These are phyloP conservation scores for Exophiala sideris DNA, from an alignment of 2,329 filamentous ascomycete genomes.

Conservation along the genomic window DNA sequence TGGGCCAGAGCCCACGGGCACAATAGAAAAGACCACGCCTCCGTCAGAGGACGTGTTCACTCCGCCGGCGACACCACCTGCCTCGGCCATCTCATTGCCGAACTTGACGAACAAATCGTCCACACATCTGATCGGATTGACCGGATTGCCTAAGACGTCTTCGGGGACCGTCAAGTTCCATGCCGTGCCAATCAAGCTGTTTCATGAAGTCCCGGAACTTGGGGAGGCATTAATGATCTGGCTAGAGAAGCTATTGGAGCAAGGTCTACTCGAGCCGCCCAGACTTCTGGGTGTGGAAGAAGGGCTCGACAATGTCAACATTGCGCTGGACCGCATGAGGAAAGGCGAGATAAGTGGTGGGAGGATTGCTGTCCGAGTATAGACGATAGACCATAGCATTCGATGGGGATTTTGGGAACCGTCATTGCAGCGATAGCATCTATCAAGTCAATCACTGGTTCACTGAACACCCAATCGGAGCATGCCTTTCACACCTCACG, in stretches of 20 bases:
- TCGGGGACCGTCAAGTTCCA: conserved; percentile 47
- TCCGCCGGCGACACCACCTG: background rate
- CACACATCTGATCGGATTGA: conserved; percentile 64
- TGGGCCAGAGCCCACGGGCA: background rate
- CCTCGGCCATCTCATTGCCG: background rate
- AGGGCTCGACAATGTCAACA: conserved; percentile 65
- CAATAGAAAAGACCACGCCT: background rate
- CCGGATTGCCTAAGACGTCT: conserved; percentile 60
- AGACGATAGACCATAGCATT: background rate
- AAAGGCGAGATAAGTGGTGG: conserved; percentile 65
- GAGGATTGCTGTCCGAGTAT: conserved; percentile 57
- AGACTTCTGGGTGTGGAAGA: conserved; percentile 59
- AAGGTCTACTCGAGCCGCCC: conserved; percentile 58
- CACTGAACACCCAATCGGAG: background rate
- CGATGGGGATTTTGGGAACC: background rate
- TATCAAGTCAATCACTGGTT: background rate
- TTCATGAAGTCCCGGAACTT: conserved; percentile 64
- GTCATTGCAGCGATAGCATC: background rate
- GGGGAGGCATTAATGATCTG: conserved; percentile 63
- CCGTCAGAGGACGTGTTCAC: conserved; percentile 13
- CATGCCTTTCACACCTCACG: background rate
- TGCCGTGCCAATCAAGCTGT: conserved; percentile 70
- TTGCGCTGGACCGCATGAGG: conserved; percentile 63
- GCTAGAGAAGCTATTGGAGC: conserved; percentile 63
- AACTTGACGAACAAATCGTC: background rate